phyloP scores from a whole-genome alignment of 805 yeast genomes.

The Candida montana region DNA sequence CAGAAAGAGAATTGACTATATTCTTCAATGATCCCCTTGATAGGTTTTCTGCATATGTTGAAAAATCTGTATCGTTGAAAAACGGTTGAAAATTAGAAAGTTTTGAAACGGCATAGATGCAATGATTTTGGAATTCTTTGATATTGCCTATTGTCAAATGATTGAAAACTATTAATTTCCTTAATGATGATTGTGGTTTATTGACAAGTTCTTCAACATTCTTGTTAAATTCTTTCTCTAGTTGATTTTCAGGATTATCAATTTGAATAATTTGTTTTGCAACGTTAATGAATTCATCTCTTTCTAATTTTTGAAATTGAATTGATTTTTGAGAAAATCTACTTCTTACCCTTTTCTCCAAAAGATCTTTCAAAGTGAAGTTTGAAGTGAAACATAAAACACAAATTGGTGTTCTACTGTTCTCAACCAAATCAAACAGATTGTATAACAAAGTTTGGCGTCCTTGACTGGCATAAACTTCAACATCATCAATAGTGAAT shows the following conservation, averaged over 20 bases:
- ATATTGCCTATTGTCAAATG: conserved; percentile 57
- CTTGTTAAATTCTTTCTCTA: conserved; percentile 40
- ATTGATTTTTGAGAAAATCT: conserved; percentile 80
- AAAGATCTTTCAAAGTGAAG: conserved; percentile 67
- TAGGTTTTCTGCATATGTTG: conserved; percentile 27
- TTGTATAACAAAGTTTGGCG: conserved; percentile 86
- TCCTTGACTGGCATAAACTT: conserved; percentile 61
- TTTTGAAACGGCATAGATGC: conserved; percentile 37
- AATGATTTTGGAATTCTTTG: conserved; percentile 41
- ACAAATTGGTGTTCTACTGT: conserved; percentile 62
- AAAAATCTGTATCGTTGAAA: conserved; percentile 18
- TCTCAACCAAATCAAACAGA: conserved; percentile 80
- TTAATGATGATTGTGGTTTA: conserved; percentile 27
- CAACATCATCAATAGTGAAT: conserved; percentile 82
- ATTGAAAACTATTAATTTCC: conserved; percentile 36
- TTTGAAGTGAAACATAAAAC: conserved; percentile 77
- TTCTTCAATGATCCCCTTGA: conserved; percentile 22
- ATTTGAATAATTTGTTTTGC: conserved; percentile 36
- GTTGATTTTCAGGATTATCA: conserved; percentile 24
- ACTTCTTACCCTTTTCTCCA: conserved; percentile 89
- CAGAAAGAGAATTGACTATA: conserved; percentile 44
- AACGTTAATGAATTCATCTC: conserved; percentile 44
- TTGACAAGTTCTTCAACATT: conserved; percentile 27
- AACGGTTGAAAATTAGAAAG: conserved; percentile 27
- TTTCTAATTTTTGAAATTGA: conserved; percentile 43